phyloP scores from a whole-genome alignment of 257 asterid genomes.

The Cruciata laevipes region DNA sequence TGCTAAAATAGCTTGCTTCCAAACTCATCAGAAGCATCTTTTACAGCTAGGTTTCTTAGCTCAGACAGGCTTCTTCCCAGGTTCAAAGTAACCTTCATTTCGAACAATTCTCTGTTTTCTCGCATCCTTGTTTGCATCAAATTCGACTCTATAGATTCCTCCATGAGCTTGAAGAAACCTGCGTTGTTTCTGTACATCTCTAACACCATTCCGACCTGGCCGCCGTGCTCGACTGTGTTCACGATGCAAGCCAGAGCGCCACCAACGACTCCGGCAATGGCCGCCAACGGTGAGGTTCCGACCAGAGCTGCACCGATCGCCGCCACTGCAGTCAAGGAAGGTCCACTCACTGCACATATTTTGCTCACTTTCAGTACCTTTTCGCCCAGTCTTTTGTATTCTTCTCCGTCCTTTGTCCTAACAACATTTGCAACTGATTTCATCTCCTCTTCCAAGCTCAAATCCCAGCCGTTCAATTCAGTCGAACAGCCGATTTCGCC shows the following conservation, averaged over 20 bases:
- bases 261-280: constrained; percentile 33
- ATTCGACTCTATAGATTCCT: constrained; percentile 48
- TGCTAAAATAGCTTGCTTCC: constrained; percentile 64
- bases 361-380: constrained; percentile 54
- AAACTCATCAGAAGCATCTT: constrained; percentile 31
- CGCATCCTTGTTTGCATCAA: constrained; percentile 33
- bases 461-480: constrained; percentile 43
- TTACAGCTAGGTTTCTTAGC: constrained; percentile 40
- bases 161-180: constrained; percentile 59
- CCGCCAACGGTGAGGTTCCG: constrained; percentile 35
- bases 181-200: constrained; percentile 77
- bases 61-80: constrained; percentile 69
- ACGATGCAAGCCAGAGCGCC: constrained; percentile 69
- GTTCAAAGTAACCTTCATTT: constrained; percentile 57
- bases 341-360: constrained; percentile 36
- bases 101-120: constrained; percentile 63
- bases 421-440: constrained; percentile 29
- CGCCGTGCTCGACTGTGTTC: constrained; percentile 65
- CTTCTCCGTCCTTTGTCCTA: constrained; percentile 38
- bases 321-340: constrained; percentile 55
- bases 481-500: background rate
- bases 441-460: constrained; percentile 53
- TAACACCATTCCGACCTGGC: constrained; percentile 80
- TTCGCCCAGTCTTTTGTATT: constrained; percentile 40
- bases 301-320: constrained; percentile 40